Evolutionary conservation across 192 early-diverging fungal genomes (phyloP).

Genomic region (Coemansia biformis): DNA sequence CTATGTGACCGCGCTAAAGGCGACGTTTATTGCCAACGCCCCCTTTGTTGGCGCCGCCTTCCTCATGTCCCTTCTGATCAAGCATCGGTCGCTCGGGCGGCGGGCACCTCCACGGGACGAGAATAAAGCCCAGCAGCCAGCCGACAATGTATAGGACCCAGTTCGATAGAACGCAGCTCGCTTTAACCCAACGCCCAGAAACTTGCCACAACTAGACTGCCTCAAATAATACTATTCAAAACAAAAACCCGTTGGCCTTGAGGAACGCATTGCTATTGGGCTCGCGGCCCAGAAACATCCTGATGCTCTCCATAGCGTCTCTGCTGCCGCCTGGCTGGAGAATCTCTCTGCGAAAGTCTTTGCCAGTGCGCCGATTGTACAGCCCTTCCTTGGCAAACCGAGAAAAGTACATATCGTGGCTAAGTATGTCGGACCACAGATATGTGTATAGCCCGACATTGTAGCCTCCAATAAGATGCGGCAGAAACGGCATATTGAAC

Average conservation of each 20-base stretch:
- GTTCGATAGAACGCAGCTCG: background rate
- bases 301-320: conserved; percentile 60
- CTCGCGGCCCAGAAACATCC: conserved; percentile 64
- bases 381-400: conserved; percentile 56
- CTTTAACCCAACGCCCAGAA: background rate
- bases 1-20: conserved; percentile 17
- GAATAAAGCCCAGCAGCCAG: background rate
- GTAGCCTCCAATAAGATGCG: conserved; percentile 60
- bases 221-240: background rate
- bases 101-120: background rate
- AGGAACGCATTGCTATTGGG: conserved; percentile 35
- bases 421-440: conserved; percentile 65
- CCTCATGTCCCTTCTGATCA: conserved; percentile 16
- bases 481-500: conserved; percentile 22
- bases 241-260: background rate
- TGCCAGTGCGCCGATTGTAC: conserved; percentile 53
- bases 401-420: conserved; percentile 65
- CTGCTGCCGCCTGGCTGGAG: conserved; percentile 56
- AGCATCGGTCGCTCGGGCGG: conserved; percentile 15
- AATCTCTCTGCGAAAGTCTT: conserved; percentile 60
- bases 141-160: background rate
- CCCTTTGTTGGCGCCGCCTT: conserved; percentile 28
- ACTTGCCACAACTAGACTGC: no score
- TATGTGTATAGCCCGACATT: conserved; percentile 64
- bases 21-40: conserved; percentile 27